phyloP scores from a whole-genome alignment of 257 asterid genomes.

The Lycium barbarum region DNA sequence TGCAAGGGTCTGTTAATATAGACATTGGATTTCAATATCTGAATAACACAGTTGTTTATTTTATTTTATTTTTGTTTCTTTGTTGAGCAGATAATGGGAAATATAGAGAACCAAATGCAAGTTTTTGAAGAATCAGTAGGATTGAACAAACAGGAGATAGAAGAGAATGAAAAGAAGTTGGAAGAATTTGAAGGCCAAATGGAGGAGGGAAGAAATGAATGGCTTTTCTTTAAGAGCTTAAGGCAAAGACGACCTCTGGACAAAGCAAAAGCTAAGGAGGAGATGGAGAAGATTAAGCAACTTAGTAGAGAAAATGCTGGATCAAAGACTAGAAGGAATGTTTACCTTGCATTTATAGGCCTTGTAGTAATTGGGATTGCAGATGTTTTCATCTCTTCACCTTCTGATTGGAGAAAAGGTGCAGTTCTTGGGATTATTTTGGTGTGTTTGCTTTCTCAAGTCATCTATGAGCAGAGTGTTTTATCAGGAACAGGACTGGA shows the following conservation, averaged over 20 bases:
- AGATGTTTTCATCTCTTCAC: conserved; percentile 60
- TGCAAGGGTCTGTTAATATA: conserved; percentile 57
- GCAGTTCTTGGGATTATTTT: conserved; percentile 76
- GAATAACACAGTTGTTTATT: not conserved
- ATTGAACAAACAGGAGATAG: conserved; percentile 70
- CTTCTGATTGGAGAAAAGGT: conserved; percentile 70
- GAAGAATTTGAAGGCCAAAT: conserved; percentile 67
- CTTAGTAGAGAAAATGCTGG: conserved; percentile 65
- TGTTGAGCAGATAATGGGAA: conserved; percentile 81
- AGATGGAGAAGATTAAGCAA: conserved; percentile 64
- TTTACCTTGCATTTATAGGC: conserved; percentile 69
- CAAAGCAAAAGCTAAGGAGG: conserved; percentile 69
- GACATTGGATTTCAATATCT: not conserved
- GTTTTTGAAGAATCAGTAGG: conserved; percentile 83
- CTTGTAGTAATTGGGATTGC: conserved; percentile 66
- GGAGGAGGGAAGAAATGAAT: conserved; percentile 73
- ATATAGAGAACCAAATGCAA: conserved; percentile 79
- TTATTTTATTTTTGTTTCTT: conserved; percentile 32
- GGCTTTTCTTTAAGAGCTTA: conserved; percentile 82
- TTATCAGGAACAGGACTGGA: conserved; percentile 48
- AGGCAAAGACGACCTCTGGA: conserved; percentile 57
- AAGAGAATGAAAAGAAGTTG: conserved; percentile 65
- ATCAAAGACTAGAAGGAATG: conserved; percentile 60
- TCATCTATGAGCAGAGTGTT: conserved; percentile 72
- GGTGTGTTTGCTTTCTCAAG: conserved; percentile 77